phyloP scores from a whole-genome alignment of 352 stramenopile genomes.

The Sclerospora graminicola region DNA sequence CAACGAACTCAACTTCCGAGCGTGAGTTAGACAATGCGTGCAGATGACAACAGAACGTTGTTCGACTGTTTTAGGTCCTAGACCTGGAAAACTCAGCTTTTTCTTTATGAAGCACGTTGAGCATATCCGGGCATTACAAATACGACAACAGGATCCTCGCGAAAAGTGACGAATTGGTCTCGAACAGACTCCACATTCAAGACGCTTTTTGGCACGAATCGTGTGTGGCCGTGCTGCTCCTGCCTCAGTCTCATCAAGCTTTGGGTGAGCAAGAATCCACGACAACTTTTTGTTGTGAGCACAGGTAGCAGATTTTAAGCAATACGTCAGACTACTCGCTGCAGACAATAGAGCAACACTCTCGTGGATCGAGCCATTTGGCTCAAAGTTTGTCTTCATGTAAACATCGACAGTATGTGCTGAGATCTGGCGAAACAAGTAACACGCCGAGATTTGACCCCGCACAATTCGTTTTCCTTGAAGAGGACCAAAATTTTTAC shows the following conservation, averaged over 20 bases:
- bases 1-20: slow-evolving; percentile 17
- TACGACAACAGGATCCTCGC: slow-evolving; percentile 15
- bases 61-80: slow-evolving; percentile 20
- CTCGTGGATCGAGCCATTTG: slow-evolving; percentile 23
- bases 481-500: slow-evolving; percentile 20
- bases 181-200: slow-evolving; percentile 25
- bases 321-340: slow-evolving; percentile 26
- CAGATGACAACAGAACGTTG: slow-evolving; percentile 22
- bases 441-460: slow-evolving; percentile 32
- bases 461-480: slow-evolving; percentile 24
- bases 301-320: slow-evolving; percentile 21
- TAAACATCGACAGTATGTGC: slow-evolving; percentile 33
- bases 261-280: slow-evolving; percentile 27
- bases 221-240: slow-evolving; percentile 11
- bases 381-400: slow-evolving; percentile 36
- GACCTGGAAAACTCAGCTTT: slow-evolving; percentile 26
- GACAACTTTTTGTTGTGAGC: slow-evolving; percentile 47
- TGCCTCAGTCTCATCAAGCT: slow-evolving; percentile 3
- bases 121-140: slow-evolving; percentile 26
- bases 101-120: slow-evolving; percentile 26
- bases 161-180: slow-evolving; percentile 22
- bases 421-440: slow-evolving; percentile 28
- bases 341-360: slow-evolving; percentile 23
- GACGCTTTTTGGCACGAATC: slow-evolving; percentile 11
- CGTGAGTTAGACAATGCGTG: slow-evolving; percentile 25